These are phyloP conservation scores for Lachnellula occidentalis DNA, from an alignment of 2,329 filamentous ascomycete genomes.

Conservation along the genomic window DNA sequence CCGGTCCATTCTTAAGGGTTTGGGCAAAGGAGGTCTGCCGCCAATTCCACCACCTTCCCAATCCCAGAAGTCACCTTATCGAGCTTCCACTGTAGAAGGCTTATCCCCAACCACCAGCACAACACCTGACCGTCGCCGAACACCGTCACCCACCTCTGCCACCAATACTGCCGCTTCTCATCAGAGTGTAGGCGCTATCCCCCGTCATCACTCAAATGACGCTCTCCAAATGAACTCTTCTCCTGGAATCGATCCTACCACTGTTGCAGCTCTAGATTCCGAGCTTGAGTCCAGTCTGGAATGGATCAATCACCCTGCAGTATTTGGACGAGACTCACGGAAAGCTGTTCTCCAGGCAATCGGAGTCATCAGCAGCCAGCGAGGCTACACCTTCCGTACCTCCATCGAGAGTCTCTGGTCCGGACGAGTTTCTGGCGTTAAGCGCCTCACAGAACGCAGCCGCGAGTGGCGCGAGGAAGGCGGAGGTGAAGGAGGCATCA, in stretches of 20 bases:
- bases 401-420: slow-evolving; percentile 89
- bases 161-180: slow-evolving; percentile 18
- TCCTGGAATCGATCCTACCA: slow-evolving; percentile 76
- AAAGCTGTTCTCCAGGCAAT: slow-evolving; percentile 96
- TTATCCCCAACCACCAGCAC: slow-evolving; percentile 25
- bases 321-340: slow-evolving; percentile 87
- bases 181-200: slow-evolving; percentile 35
- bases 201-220: slow-evolving; percentile 48
- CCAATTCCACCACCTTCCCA: slow-evolving; percentile 57
- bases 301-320: slow-evolving; percentile 95
- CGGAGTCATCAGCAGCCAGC: slow-evolving; percentile 90
- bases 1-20: slow-evolving; percentile 87
- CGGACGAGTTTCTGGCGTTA: slow-evolving; percentile 71
- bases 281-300: slow-evolving; percentile 88
- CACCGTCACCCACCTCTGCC: slow-evolving; percentile 40
- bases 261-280: slow-evolving; percentile 80
- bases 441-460: slow-evolving; percentile 73
- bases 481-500: slow-evolving; percentile 29
- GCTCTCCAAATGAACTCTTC: slow-evolving; percentile 43
- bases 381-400: slow-evolving; percentile 89
- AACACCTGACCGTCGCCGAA: slow-evolving; percentile 33
- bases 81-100: slow-evolving; percentile 7
- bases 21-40: slow-evolving; percentile 90
- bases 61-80: slow-evolving; percentile 29
- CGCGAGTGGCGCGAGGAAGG: slow-evolving; percentile 87